phyloP scores from a whole-genome alignment of 2,329 filamentous ascomycete genomes.

The Fusarium metavorans region DNA sequence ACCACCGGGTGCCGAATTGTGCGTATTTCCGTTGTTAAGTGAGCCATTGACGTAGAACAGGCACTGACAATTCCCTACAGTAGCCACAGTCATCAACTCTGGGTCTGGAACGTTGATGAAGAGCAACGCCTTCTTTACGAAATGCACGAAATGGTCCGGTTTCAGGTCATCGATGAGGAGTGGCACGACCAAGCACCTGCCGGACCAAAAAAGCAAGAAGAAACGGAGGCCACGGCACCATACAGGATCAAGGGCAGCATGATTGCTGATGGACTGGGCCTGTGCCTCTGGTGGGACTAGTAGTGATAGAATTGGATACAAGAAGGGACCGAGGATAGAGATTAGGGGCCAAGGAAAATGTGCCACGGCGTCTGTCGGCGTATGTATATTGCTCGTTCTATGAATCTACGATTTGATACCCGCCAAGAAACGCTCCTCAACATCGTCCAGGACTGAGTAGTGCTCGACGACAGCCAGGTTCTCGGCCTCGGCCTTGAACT shows the following conservation, averaged over 20 bases:
- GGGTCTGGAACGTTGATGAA: slow-evolving; percentile 84
- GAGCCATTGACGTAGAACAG: neutral
- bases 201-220: slow-evolving; percentile 70
- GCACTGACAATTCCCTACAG: slow-evolving; percentile 55
- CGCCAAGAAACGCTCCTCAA: slow-evolving; percentile 85
- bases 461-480: slow-evolving; percentile 96
- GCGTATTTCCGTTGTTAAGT: slow-evolving; percentile 37
- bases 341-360: slow-evolving; percentile 12
- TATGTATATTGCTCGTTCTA: slow-evolving; percentile 44
- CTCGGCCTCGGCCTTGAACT: slow-evolving; percentile 92
- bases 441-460: slow-evolving; percentile 88
- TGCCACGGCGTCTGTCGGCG: slow-evolving; percentile 41
- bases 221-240: slow-evolving; percentile 72
- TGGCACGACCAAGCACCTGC: slow-evolving; percentile 91
- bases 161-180: slow-evolving; percentile 86
- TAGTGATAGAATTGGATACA: slow-evolving; percentile 26
- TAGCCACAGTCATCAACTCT: slow-evolving; percentile 80
- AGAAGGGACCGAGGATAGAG: slow-evolving; percentile 13
- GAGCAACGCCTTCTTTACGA: slow-evolving; percentile 86
- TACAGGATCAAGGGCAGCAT: slow-evolving; percentile 77
- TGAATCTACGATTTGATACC: slow-evolving; percentile 56
- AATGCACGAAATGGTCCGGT: slow-evolving; percentile 86
- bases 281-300: slow-evolving; percentile 73
- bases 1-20: slow-evolving; percentile 83
- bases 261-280: slow-evolving; percentile 71